Conservation (phyloP, 23 red algal genomes). For the Chondrus crispus region DNA sequence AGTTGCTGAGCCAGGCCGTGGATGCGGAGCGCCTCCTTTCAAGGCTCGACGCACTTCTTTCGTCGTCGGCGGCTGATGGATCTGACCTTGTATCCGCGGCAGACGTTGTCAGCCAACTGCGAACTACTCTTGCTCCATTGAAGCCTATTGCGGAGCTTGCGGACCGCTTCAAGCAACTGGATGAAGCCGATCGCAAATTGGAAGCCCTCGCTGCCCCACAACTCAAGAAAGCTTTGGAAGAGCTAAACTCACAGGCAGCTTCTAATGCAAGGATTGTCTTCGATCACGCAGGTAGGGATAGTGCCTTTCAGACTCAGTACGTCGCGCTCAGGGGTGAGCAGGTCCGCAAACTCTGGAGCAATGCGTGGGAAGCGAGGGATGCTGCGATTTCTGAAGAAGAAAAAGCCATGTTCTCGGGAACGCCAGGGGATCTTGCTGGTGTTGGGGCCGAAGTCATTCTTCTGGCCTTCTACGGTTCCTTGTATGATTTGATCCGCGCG, state of each 20-base stretch:
- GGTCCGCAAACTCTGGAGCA: constrained; percentile 29
- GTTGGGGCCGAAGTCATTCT: not conserved
- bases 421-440: not conserved
- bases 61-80: constrained; percentile 44
- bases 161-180: constrained; percentile 29
- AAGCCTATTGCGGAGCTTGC: constrained; percentile 29
- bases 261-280: constrained; percentile 57
- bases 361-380: constrained; percentile 17
- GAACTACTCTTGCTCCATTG: constrained; percentile 44
- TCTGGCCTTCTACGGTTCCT: constrained; percentile 33
- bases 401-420: not conserved
- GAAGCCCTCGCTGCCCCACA: constrained; percentile 44
- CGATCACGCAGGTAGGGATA: constrained; percentile 59
- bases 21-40: constrained; percentile 46
- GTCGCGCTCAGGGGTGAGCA: constrained; percentile 24
- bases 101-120: constrained; percentile 53
- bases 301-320: constrained; percentile 65
- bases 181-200: constrained; percentile 45
- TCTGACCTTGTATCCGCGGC: constrained; percentile 63
- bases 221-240: constrained; percentile 41
- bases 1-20: constrained; percentile 38
- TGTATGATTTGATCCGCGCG: constrained; percentile 18
- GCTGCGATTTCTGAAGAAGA: not conserved
- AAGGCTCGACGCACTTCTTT: constrained; percentile 45
- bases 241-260: constrained; percentile 29